phyloP scores from a whole-genome alignment of 208 protist species.

The Leishmania aethiopica region DNA sequence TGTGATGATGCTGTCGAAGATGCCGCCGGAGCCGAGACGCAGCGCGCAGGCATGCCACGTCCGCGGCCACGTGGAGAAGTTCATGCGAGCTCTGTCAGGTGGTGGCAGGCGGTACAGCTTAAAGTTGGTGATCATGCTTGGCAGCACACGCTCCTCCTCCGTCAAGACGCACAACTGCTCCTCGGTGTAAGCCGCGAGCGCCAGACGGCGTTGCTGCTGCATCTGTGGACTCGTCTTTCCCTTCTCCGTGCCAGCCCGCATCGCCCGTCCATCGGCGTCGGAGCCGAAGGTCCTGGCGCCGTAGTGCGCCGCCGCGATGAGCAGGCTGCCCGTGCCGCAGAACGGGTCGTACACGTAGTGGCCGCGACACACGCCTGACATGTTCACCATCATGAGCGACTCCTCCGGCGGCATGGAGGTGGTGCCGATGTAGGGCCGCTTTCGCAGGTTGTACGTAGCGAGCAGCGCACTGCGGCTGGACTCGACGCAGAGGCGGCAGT shows the following conservation, averaged over 20 bases:
- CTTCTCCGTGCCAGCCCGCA: constrained; percentile 75
- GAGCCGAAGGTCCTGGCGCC: constrained; percentile 88
- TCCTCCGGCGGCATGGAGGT: constrained; percentile 96
- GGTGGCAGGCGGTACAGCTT: constrained; percentile 75
- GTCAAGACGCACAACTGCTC: constrained; percentile 39
- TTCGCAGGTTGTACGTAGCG: constrained; percentile 77
- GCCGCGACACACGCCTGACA: constrained; percentile 59
- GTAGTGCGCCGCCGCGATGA: constrained; percentile 85
- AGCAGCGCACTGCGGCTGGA: constrained; percentile 55
- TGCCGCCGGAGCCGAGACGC: constrained; percentile 19
- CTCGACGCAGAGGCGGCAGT: constrained; percentile 38
- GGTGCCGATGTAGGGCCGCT: constrained; percentile 94
- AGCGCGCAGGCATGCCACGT: constrained; percentile 27
- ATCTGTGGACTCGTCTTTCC: constrained; percentile 61
- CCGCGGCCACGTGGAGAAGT: constrained; percentile 76
- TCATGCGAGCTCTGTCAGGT: constrained; percentile 78
- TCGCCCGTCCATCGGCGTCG: constrained; percentile 89
- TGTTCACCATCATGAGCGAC: constrained; percentile 92
- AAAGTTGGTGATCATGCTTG: constrained; percentile 89
- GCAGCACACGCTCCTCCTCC: constrained; percentile 43
- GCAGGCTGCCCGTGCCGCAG: constrained; percentile 91
- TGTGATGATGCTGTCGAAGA: constrained; percentile 92
- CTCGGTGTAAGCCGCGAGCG: constrained; percentile 36
- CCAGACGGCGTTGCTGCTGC: constrained; percentile 69
- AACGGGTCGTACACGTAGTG: constrained; percentile 93